Evolutionary conservation across 1,139 yeast species (phyloP), one percentile per base, ranked within the genome.

Genomic region (Pichia terricola): DNA sequence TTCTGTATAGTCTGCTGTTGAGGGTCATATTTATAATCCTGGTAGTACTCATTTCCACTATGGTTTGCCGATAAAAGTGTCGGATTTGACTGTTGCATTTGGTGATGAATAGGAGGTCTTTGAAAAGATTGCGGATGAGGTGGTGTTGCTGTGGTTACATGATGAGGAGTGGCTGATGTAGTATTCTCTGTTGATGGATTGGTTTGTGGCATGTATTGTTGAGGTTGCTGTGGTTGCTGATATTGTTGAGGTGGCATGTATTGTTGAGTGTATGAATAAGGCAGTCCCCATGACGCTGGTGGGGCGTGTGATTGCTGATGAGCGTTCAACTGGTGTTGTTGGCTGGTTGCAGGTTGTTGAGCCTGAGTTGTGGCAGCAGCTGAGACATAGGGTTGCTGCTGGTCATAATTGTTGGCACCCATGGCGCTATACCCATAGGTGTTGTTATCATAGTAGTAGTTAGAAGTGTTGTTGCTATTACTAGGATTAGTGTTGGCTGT

Each of bases 181-280:
- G 7, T 30, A 8, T 10, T 10, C 9, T 8, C 32, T 8, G 10
- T 30, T 30, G 32, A 30, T 8, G 32, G 10, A 8, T 30, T 30
- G 9, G 10, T 37, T 40, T 25, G 38, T 38, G 28, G 37, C 42
- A 26, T 41, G 40, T 30, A 39, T 40, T 38, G 42, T 37, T 45
- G 34, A 10, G 40, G 48, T 26, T 39, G 49, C 10, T 30, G 32
- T 30, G 7, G 32, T 10, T 30, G 32, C 28, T 43, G 50, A 27
- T 41, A 47, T 27, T 42, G 45, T 35, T 38, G 50, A 41, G 34
- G 38, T 4, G 25, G 26, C 25, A 34, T 34, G 25, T 38, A 32
- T 28, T 26, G 16, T 26, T 8, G 31, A 5, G 6, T 16, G 22
- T 16, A 16, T 16, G 22, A 16, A 16, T 16, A 16, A 16, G 22